Conservation (phyloP, 495 filamentous ascomycete genomes). For the Aspergillus sparsus region DNA sequence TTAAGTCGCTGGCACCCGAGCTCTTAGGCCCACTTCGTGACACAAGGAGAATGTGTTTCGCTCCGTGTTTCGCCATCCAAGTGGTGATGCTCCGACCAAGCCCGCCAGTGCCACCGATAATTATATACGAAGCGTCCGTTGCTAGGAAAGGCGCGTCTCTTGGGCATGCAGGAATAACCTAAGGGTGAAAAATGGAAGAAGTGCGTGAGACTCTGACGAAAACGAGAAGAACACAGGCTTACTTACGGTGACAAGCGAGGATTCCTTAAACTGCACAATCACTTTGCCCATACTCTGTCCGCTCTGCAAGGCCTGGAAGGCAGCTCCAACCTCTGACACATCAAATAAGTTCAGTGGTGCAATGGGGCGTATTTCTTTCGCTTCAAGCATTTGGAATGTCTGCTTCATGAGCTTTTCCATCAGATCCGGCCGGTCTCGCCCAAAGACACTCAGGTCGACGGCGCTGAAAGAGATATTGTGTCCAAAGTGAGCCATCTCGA, state of each 20-base stretch:
- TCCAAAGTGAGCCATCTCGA: slow-evolving; percentile 4
- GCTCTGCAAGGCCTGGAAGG: slow-evolving; percentile 56
- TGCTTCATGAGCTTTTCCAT: not conserved
- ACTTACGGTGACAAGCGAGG: slow-evolving; percentile 14
- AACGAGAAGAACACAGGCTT: no score
- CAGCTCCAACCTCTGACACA: slow-evolving; percentile 41
- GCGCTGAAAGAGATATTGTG: not conserved
- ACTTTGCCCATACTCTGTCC: slow-evolving; percentile 58
- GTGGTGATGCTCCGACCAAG: slow-evolving; percentile 43
- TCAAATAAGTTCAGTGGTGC: not conserved
- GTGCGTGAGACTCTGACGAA: not conserved
- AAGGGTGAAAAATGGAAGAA: not conserved
- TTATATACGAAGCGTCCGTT: slow-evolving; percentile 33
- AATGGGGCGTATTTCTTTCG: not conserved
- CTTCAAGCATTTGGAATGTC: not conserved
- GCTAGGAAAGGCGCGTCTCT: slow-evolving; percentile 11
- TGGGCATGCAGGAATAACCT: slow-evolving; percentile 2
- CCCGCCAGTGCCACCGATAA: slow-evolving; percentile 43
- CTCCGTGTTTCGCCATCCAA: slow-evolving; percentile 59
- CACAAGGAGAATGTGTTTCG: slow-evolving; percentile 53
- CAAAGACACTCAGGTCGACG: slow-evolving; percentile 7
- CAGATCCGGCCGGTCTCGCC: not conserved
- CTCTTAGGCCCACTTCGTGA: not conserved
- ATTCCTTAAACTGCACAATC: slow-evolving; percentile 42
- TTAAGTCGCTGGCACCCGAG: not conserved